Evolutionary conservation across 371 early-diverging fungal genomes (phyloP), one percentile per base, ranked within the genome.

Genomic region (Actinomortierella ambigua): DNA sequence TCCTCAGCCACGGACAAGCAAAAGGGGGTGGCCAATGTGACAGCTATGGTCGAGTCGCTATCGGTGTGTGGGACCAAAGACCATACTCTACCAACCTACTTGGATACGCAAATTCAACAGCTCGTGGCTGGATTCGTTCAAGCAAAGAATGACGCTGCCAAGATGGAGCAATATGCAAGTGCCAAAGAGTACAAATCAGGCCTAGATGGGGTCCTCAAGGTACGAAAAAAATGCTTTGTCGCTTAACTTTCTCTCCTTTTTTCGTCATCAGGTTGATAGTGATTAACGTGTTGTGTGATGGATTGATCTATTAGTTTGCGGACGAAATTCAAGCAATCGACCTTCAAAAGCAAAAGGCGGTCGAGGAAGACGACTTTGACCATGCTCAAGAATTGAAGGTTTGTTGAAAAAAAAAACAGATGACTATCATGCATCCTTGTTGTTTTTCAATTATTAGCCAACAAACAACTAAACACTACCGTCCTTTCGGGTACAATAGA

Each of bases 351-450:
- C 77, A 80, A 20, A 76, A 82, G 27, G 89, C 90, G 5, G 86
- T 88, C 2, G 80, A 85, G 42, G 71, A 71, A 18, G 91, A 92
- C 59, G 90, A 93, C 28, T 93, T 88, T 66, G 92, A 90, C 51
- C 77, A 82, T 61, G 93, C 93, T 1, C 90, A 88, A 53, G 84
- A 85, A 44, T 75, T 86, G 23, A 91, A 92, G 81, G 89, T 84
- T 29, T 34, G 22, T 4, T 22, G 14, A 11, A 29, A 14, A 53
- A n/a, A 20, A 28, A 53, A 39, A 22, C 39, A 20, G n/a, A 49
- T 23, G 4, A 22, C 24, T 18, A 5, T 23, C 4, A 5, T 4
- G 4, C 5, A n/a, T n/a, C n/a, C n/a, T n/a, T n/a, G n/a, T n/a
- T n/a, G 3, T 14, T 49, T 14, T 49, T 20, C 9, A 9, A 49